Evolutionary conservation across 345 rosid species (phyloP).

Genomic region (Populus alba): DNA sequence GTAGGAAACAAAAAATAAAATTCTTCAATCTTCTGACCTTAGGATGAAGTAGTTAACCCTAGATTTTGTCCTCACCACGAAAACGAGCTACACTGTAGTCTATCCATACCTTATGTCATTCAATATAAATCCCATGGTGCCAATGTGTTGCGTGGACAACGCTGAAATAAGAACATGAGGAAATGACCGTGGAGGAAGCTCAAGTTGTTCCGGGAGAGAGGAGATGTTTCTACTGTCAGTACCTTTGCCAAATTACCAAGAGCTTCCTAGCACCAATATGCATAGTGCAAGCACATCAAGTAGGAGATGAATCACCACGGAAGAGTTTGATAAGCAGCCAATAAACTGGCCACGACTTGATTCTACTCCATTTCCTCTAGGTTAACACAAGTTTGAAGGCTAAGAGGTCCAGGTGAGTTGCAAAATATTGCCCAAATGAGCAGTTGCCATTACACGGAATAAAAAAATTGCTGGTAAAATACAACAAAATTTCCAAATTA

Average conservation of each 20-base stretch:
- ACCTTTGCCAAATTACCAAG: neutral
- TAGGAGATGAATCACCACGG: neutral
- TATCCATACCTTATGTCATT: neutral
- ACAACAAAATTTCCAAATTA: constrained; percentile 39
- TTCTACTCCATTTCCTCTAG: neutral
- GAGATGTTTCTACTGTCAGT: neutral
- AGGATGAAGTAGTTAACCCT: neutral
- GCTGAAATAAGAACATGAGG: neutral
- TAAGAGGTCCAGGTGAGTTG: neutral
- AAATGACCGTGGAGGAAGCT: neutral
- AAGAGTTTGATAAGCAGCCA: neutral
- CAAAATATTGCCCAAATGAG: neutral
- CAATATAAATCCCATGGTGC: neutral
- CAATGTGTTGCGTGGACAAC: neutral
- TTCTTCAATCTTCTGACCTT: neutral
- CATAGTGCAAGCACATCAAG: neutral
- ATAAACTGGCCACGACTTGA: neutral
- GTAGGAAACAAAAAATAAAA: neutral
- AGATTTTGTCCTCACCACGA: neutral
- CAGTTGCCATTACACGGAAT: constrained; percentile 10
- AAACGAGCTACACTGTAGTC: neutral
- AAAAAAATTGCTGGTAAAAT: constrained; percentile 18
- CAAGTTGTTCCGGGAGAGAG: neutral
- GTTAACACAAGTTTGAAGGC: neutral
- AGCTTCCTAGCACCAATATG: neutral